These are phyloP conservation scores for Colletotrichum brevisporum DNA, from an alignment of 2,329 filamentous ascomycete genomes.

Conservation along the genomic window DNA sequence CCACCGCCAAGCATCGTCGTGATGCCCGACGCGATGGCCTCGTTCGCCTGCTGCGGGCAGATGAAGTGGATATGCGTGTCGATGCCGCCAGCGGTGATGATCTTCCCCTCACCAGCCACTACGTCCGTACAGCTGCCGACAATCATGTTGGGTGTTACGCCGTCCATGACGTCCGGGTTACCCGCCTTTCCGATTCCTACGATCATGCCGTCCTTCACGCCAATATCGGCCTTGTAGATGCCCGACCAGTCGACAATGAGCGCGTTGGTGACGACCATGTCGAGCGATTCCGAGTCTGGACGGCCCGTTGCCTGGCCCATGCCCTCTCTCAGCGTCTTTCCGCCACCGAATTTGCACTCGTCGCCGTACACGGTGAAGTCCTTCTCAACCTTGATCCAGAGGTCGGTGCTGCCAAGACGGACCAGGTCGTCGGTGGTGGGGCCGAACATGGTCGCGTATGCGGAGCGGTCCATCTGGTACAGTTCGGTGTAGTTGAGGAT, in stretches of 20 bases:
- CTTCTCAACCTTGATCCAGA: conserved; percentile 92
- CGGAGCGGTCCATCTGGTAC: conserved; percentile 80
- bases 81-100: conserved; percentile 90
- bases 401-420: conserved; percentile 83
- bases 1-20: conserved; percentile 94
- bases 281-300: conserved; percentile 78
- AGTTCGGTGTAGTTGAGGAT: conserved; percentile 69
- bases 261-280: conserved; percentile 91
- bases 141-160: conserved; percentile 82
- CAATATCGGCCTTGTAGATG: conserved; percentile 97
- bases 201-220: conserved; percentile 89
- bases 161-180: conserved; percentile 97
- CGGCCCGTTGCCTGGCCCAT: conserved; percentile 94
- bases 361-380: conserved; percentile 90
- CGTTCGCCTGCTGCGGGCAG: conserved; percentile 90
- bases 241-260: conserved; percentile 91
- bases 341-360: conserved; percentile 95
- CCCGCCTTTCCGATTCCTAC: conserved; percentile 93
- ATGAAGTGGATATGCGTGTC: conserved; percentile 96
- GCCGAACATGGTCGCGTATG: conserved; percentile 92
- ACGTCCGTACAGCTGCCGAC: conserved; percentile 93
- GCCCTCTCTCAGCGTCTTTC: conserved; percentile 92
- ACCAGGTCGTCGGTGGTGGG: conserved; percentile 92
- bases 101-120: conserved; percentile 90
- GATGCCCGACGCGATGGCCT: conserved; percentile 86